Conservation (phyloP, 179 eudicot species). For the Beta corolliflora region DNA sequence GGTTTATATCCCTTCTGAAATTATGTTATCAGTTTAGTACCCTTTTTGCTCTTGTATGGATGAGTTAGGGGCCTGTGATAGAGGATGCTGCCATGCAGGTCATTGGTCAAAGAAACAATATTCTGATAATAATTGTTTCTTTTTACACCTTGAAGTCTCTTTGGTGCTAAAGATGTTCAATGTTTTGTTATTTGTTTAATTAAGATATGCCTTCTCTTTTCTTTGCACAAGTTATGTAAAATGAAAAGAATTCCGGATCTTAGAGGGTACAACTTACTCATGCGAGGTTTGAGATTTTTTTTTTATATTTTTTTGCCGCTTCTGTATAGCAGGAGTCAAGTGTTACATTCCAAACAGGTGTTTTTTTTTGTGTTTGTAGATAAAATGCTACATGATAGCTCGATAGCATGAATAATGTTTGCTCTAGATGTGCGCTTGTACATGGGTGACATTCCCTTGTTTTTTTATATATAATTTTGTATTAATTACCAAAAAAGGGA, state of each 20-base stretch:
- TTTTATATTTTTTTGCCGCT: no score
- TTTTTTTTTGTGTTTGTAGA: neutral
- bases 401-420: neutral
- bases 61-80: neutral
- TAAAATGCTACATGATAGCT: neutral
- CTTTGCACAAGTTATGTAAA: no score
- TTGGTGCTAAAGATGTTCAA: neutral
- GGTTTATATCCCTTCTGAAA: slow-evolving; percentile 41
- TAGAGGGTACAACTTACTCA: no score
- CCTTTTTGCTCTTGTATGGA: neutral
- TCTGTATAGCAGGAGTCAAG: neutral
- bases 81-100: neutral
- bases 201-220: neutral
- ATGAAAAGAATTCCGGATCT: no score
- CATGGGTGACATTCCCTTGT: neutral
- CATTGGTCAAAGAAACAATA: no score
- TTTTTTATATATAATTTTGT: neutral
- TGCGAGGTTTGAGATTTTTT: no score
- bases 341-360: neutral
- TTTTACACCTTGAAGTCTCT: no score
- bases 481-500: neutral
- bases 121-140: no score
- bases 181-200: no score
- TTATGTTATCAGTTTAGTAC: neutral
- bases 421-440: neutral